Percentiles rank a stretch among this genome's conserved stretches.
phyloP scores from a whole-genome alignment of 2,329 filamentous ascomycete species.

The Cladosporium cucumerinum region DNA sequence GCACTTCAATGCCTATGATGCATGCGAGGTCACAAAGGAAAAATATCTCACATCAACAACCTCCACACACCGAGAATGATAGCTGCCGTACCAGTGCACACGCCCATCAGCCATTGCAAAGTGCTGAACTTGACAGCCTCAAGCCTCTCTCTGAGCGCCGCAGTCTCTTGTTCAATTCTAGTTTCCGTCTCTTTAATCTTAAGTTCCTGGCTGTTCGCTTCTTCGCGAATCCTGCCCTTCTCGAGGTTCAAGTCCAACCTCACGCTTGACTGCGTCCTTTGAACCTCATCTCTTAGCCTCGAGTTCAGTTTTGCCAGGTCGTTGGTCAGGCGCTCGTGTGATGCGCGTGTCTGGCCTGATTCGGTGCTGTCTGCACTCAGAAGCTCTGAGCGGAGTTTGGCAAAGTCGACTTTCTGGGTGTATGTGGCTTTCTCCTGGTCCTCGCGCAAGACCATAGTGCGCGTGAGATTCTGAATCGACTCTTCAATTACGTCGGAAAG shows the following conservation, averaged over 20 bases:
- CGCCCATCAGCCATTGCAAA: conserved; percentile 91
- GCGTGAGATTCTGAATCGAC: conserved; percentile 93
- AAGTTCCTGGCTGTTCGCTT: conserved; percentile 93
- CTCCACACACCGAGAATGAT: conserved; percentile 66
- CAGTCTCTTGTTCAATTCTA: conserved; percentile 96
- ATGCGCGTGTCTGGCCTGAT: conserved; percentile 78
- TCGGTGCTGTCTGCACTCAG: conserved; percentile 90
- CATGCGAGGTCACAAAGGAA: background rate
- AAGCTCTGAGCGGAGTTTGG: conserved; percentile 91
- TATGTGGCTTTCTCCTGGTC: conserved; percentile 78
- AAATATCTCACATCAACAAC: conserved; percentile 54
- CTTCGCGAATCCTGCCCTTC: conserved; percentile 92
- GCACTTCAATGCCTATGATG: background rate
- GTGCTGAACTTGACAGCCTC: conserved; percentile 98
- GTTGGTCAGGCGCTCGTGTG: conserved; percentile 89
- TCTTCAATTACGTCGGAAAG: conserved; percentile 96
- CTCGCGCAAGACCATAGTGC: conserved; percentile 96
- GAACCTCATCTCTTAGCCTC: conserved; percentile 86
- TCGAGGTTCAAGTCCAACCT: conserved; percentile 91
- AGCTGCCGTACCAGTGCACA: conserved; percentile 63
- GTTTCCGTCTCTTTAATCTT: conserved; percentile 99
- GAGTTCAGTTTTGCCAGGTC: conserved; percentile 92
- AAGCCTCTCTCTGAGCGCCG: conserved; percentile 81
- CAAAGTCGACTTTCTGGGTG: conserved; percentile 93
- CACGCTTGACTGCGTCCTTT: conserved; percentile 88